Percentiles rank a stretch among this genome's conserved stretches.
Evolutionary conservation across 441 rosid species (phyloP).

Genomic region (Dalechampia spathulata): DNA sequence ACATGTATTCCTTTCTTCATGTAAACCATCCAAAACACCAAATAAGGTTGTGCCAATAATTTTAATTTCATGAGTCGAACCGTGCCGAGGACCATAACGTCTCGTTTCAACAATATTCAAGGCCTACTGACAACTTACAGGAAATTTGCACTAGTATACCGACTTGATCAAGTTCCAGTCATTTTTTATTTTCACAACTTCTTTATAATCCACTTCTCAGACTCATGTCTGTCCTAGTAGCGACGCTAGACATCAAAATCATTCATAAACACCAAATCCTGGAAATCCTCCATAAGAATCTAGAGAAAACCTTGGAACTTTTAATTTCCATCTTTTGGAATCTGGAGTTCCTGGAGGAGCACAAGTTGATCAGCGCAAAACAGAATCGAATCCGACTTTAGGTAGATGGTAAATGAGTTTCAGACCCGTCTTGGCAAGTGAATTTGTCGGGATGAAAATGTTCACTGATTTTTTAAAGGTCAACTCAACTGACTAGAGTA

Average conservation of each 20-base stretch:
- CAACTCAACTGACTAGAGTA: conserved; percentile 35
- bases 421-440: conserved; percentile 14
- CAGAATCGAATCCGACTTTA: neutral
- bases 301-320: neutral
- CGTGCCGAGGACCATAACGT: too few relatives aligned
- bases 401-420: too few relatives aligned
- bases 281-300: neutral
- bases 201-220: neutral
- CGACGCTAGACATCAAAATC: neutral
- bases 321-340: neutral
- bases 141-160: too few relatives aligned
- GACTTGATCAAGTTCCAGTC: neutral
- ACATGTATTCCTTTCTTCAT: too few relatives aligned
- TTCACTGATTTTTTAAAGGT: neutral
- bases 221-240: neutral
- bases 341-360: neutral
- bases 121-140: too few relatives aligned
- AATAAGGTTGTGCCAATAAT: too few relatives aligned
- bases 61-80: too few relatives aligned
- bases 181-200: neutral
- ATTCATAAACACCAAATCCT: neutral
- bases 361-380: neutral
- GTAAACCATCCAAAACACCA: too few relatives aligned
- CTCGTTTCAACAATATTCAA: too few relatives aligned
- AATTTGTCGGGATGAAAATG: conserved; percentile 2